Percentiles rank a stretch among this genome's conserved stretches.
Conservation (phyloP, 495 filamentous ascomycete species). For the Pyrenula aspistea region DNA sequence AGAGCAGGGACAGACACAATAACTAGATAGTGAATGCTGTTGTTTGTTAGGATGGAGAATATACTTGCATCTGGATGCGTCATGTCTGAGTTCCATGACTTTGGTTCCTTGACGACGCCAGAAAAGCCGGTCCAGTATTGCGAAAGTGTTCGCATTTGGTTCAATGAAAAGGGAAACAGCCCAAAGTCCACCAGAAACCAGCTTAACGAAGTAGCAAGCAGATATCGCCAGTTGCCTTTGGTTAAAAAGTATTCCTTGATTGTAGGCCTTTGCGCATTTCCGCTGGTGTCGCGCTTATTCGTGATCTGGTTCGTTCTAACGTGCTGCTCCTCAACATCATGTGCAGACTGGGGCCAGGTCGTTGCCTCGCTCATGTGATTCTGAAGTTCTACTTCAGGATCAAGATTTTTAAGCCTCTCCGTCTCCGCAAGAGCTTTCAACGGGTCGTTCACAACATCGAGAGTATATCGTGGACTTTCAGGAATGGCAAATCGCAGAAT, state of each 20-base stretch:
- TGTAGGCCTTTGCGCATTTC: too few relatives aligned
- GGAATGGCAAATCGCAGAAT: conserved; percentile 50
- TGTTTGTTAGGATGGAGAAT: background rate
- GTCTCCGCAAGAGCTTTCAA: background rate
- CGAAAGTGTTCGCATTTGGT: background rate
- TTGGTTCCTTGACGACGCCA: background rate
- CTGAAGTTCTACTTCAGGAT: background rate
- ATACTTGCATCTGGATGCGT: background rate
- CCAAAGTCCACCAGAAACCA: conserved; percentile 17
- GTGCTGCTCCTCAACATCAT: background rate
- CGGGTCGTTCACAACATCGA: conserved; percentile 17
- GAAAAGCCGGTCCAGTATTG: background rate
- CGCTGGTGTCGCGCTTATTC: background rate
- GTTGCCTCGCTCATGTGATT: background rate
- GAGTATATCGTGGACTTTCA: conserved; percentile 46
- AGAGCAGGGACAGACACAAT: background rate
- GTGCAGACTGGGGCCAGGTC: too few relatives aligned
- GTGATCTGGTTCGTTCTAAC: background rate
- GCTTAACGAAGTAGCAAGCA: conserved; percentile 32
- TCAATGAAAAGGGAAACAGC: background rate
- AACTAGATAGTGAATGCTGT: background rate
- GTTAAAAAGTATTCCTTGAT: background rate
- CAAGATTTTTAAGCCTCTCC: background rate
- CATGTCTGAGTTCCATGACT: background rate
- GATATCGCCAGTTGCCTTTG: conserved; percentile 30